phyloP scores from a whole-genome alignment of 495 filamentous ascomycete genomes.

The Talaromyces trachyspermus region DNA sequence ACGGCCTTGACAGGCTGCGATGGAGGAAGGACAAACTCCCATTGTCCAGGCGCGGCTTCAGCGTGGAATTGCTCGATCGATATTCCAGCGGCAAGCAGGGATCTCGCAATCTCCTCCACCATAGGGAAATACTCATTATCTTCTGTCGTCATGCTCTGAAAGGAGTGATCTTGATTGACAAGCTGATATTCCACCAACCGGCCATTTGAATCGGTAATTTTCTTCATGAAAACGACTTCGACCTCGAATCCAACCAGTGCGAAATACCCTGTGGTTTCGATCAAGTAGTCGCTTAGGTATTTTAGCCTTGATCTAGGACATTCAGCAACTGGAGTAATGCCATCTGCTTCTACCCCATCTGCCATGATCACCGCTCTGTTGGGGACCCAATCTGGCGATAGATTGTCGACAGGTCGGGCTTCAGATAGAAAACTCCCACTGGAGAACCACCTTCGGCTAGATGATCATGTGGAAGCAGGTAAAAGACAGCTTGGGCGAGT shows the following conservation, averaged over 20 bases:
- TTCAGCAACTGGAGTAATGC: constrained; percentile 27
- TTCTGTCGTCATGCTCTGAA: constrained; percentile 10
- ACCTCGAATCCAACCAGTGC: constrained; percentile 69
- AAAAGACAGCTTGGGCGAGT: constrained; percentile 42
- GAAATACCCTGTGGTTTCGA: constrained; percentile 23
- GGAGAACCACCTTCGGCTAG: constrained; percentile 32
- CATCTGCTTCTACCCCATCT: constrained; percentile 20
- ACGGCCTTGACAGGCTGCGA: constrained; percentile 54
- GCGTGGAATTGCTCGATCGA: constrained; percentile 60
- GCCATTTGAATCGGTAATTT: constrained; percentile 6
- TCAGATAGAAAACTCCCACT: constrained; percentile 43
- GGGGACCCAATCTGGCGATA: constrained; percentile 42
- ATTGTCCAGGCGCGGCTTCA: constrained; percentile 61
- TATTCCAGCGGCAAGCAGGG: constrained; percentile 48
- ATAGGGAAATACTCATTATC: constrained; percentile 40
- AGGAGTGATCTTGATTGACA: constrained; percentile 9
- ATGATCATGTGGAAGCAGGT: constrained; percentile 49
- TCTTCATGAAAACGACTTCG: constrained; percentile 58
- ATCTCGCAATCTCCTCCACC: constrained; percentile 45
- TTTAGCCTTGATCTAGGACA: constrained; percentile 49
- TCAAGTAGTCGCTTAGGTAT: constrained; percentile 33
- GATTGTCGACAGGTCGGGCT: constrained; percentile 44
- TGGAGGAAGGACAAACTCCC: constrained; percentile 61
- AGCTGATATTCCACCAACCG: constrained; percentile 5
- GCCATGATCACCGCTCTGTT: constrained; percentile 46